Evolutionary conservation across 148 eudicot species (phyloP).

Genomic region (Nyssa sinensis): DNA sequence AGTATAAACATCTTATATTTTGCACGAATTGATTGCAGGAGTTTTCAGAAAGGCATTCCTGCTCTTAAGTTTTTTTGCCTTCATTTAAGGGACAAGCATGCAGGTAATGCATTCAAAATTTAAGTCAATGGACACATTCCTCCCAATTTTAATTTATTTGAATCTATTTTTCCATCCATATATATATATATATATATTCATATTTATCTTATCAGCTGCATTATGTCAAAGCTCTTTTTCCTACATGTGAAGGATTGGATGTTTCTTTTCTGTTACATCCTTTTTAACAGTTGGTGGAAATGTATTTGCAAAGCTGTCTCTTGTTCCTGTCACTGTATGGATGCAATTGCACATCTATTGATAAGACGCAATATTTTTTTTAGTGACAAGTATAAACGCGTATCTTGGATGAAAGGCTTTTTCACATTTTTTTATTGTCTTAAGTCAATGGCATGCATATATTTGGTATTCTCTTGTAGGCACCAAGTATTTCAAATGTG

Average conservation of each 20-base stretch:
- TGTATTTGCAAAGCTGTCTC: background rate
- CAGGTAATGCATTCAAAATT: background rate
- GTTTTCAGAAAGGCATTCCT: background rate
- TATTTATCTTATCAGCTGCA: background rate
- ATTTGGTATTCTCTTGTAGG: background rate
- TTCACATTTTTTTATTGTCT: background rate
- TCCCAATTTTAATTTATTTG: background rate
- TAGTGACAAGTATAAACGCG: background rate
- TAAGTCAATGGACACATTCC: background rate
- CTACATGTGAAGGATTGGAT: background rate
- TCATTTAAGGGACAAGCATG: background rate
- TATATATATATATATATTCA: background rate
- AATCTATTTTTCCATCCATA: background rate
- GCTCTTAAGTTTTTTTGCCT: background rate
- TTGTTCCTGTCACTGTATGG: background rate
- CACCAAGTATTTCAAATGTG: background rate
- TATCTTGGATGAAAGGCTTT: background rate
- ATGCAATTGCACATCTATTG: background rate
- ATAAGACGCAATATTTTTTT: background rate
- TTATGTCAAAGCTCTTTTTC: background rate
- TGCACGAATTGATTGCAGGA: background rate
- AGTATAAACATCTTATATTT: background rate
- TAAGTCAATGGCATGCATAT: constrained; percentile 9
- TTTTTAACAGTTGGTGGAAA: background rate
- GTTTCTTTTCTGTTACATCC: background rate